phyloP scores from a whole-genome alignment of 2,329 filamentous ascomycete species.

The Fusarium drepaniforme region DNA sequence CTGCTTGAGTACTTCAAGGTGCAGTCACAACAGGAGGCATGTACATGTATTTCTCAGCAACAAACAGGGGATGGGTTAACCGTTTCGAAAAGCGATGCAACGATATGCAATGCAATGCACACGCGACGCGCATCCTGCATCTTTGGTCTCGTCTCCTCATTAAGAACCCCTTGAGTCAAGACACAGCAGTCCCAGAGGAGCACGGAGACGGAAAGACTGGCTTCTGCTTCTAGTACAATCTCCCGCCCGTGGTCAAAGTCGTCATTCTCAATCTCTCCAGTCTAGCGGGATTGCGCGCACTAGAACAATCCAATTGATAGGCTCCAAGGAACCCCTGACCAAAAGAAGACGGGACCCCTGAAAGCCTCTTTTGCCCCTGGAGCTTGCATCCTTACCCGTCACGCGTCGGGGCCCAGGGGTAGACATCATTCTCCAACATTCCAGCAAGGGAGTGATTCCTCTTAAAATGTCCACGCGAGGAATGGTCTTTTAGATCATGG shows the following conservation, averaged over 20 bases:
- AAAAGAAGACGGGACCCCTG: conserved; percentile 25
- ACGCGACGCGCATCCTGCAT: background rate
- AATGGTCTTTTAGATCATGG: background rate
- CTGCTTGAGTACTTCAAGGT: background rate
- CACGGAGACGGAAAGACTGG: too few species aligned
- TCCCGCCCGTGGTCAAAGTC: background rate
- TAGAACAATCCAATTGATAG: conserved; percentile 10
- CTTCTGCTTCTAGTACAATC: background rate
- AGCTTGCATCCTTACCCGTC: conserved; percentile 18
- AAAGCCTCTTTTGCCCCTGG: conserved; percentile 22
- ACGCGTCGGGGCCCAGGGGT: background rate
- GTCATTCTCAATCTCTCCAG: background rate
- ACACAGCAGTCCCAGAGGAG: too few species aligned
- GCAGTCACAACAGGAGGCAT: background rate
- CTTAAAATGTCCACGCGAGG: background rate
- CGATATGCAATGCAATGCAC: conserved; percentile 17
- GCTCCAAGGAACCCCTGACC: conserved; percentile 20
- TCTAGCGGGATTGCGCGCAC: background rate
- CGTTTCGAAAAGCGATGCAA: conserved; percentile 1
- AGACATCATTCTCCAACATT: background rate
- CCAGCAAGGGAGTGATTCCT: background rate
- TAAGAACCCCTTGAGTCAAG: background rate
- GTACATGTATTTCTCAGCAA: background rate
- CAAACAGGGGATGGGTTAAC: background rate
- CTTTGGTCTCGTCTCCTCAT: background rate